These are phyloP conservation scores for Mycena epipterygia DNA, from an alignment of 768 basidiomycete species.

Conservation along the genomic window DNA sequence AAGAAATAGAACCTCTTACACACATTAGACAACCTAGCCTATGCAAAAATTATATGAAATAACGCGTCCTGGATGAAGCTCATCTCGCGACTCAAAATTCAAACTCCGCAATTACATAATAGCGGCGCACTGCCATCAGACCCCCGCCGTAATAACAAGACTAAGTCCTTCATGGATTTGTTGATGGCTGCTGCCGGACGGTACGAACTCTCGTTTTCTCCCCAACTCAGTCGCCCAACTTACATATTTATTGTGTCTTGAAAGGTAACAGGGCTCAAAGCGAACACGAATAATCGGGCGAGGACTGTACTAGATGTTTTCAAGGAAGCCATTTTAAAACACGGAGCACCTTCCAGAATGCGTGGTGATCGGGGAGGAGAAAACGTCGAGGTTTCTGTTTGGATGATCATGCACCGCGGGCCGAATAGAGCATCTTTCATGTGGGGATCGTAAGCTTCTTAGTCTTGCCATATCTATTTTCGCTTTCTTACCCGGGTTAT, in stretches of 20 bases:
- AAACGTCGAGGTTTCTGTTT: constrained; percentile 48
- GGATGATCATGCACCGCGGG: constrained; percentile 52
- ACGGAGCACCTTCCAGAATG: constrained; percentile 47
- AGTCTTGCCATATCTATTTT: neutral
- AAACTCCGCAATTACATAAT: too few species aligned
- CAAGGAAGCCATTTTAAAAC: constrained; percentile 34
- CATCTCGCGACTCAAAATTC: too few species aligned
- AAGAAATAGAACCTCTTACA: too few species aligned
- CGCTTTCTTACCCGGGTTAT: neutral
- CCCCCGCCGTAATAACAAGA: too few species aligned
- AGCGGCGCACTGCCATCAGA: too few species aligned
- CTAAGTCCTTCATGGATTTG: constrained; percentile 46
- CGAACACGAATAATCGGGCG: constrained; percentile 46
- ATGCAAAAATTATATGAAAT: too few species aligned
- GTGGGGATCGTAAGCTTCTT: constrained; percentile 47
- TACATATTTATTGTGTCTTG: neutral
- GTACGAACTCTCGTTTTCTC: constrained; percentile 25
- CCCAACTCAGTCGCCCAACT: neutral
- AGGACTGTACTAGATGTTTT: constrained; percentile 45
- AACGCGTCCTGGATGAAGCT: too few species aligned
- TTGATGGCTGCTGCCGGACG: constrained; percentile 48
- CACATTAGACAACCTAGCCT: too few species aligned
- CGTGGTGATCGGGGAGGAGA: constrained; percentile 53
- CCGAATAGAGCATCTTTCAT: constrained; percentile 47
- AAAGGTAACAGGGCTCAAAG: constrained; percentile 43